Conservation (phyloP, 345 rosid species). For the Populus euphratica region DNA sequence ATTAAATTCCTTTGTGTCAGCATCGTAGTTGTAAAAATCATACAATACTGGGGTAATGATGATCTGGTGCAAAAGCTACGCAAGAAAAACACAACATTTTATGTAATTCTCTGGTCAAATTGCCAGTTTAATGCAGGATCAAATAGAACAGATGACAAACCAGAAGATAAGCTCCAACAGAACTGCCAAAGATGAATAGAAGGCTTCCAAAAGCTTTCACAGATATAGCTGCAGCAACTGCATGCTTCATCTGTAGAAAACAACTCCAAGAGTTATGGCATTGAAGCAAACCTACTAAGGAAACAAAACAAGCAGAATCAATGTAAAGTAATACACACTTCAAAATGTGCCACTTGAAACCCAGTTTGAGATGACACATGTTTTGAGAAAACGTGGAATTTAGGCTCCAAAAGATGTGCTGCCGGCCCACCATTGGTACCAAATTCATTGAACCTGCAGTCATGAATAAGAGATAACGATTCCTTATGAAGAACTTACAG, state of each 20-base stretch:
- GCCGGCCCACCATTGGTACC: conserved; percentile 61
- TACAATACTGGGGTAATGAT: conserved; percentile 41
- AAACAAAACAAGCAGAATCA: not conserved
- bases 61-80: conserved; percentile 64
- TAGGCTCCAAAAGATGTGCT: conserved; percentile 46
- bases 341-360: conserved; percentile 48
- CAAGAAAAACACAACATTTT: conserved; percentile 2
- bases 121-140: not conserved
- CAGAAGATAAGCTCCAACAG: conserved; percentile 72
- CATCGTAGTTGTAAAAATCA: conserved; percentile 74
- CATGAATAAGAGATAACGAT: not conserved
- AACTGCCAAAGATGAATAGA: conserved; percentile 60
- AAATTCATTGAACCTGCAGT: conserved; percentile 57
- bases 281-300: not conserved
- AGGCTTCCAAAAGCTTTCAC: conserved; percentile 67
- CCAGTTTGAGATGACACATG: conserved; percentile 46
- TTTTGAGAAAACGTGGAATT: conserved; percentile 37
- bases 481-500: not conserved
- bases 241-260: conserved; percentile 35
- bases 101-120: not conserved
- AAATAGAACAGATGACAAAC: conserved; percentile 26
- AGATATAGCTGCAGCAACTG: conserved; percentile 49
- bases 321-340: conserved; percentile 26
- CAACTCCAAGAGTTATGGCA: not conserved
- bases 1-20: conserved; percentile 47